A percentile compares a stretch with the other conserved stretches of the same genome.
Conservation (phyloP, 176 grass and related monocot genomes). For the Tillandsia fasciculata region DNA sequence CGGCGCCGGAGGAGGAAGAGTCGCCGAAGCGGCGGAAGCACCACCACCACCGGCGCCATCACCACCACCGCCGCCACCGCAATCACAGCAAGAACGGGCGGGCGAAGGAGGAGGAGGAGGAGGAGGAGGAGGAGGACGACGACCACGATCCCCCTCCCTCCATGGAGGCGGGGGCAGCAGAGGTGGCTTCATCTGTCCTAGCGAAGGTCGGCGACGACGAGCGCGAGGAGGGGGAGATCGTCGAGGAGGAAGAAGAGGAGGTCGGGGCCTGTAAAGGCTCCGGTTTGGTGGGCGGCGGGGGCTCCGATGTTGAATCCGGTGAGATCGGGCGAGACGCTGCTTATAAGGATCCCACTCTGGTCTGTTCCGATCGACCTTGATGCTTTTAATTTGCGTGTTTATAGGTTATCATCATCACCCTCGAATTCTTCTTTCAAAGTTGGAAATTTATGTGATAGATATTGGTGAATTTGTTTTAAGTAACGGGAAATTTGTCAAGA, state of each 20-base stretch:
- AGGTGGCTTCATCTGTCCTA: slow-evolving; percentile 4
- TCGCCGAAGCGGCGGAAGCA: slow-evolving; percentile 67
- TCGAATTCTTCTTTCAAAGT: slow-evolving; percentile 13
- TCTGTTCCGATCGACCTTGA: slow-evolving; percentile 28
- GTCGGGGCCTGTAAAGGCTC: slow-evolving; percentile 7
- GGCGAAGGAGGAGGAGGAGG: slow-evolving; percentile 6
- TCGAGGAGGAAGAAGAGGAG: slow-evolving; percentile 49
- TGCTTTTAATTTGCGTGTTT: slow-evolving; percentile 20
- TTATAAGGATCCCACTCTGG: slow-evolving; percentile 30
- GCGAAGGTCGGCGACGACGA: slow-evolving; percentile 31
- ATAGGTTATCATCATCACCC: slow-evolving; percentile 32
- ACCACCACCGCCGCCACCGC: slow-evolving; percentile 12
- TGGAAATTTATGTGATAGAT: neutral
- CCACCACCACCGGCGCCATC: slow-evolving; percentile 24
- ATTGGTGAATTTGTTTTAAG: neutral
- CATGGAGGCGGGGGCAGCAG: neutral
- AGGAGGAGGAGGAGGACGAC: slow-evolving; percentile 7
- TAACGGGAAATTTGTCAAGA: neutral
- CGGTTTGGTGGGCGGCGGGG: slow-evolving; percentile 19
- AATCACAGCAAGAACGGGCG: slow-evolving; percentile 23
- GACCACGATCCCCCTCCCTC: neutral
- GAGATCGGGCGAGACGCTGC: slow-evolving; percentile 20
- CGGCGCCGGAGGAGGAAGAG: slow-evolving; percentile 22
- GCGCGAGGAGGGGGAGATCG: slow-evolving; percentile 88
- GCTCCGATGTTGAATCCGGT: slow-evolving; percentile 19